Percentiles rank a stretch among this genome's conserved stretches.
Conservation (phyloP, 805 yeast species). For the Candida insectalens region DNA sequence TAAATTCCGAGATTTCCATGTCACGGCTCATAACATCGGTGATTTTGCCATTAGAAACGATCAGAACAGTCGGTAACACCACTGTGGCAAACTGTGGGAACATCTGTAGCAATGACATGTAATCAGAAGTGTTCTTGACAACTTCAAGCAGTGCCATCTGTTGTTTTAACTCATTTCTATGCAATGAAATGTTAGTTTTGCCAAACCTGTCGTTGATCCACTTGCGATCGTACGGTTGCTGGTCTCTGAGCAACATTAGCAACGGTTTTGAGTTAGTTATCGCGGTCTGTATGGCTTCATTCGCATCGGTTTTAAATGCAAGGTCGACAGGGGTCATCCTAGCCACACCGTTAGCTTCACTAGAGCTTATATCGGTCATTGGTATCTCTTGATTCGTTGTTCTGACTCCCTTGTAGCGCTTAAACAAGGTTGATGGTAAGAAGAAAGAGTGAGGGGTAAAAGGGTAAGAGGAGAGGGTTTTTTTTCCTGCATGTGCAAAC, state of each 20-base stretch:
- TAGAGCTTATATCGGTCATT: too few relatives aligned
- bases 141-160: conserved; percentile 34
- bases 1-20: conserved; percentile 16
- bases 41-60: conserved; percentile 40
- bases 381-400: too few relatives aligned
- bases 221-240: conserved; percentile 13
- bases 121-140: conserved; percentile 32
- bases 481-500: too few relatives aligned
- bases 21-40: conserved; percentile 19
- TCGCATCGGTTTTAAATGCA: conserved; percentile 16
- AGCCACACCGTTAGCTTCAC: too few relatives aligned
- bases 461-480: too few relatives aligned
- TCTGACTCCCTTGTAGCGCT: too few relatives aligned
- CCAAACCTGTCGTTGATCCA: conserved; percentile 12
- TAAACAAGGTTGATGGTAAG: too few relatives aligned
- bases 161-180: conserved; percentile 7
- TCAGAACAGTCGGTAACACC: conserved; percentile 44
- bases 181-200: conserved; percentile 6
- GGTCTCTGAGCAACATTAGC: conserved; percentile 27
- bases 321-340: too few relatives aligned
- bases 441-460: too few relatives aligned
- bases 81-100: conserved; percentile 33
- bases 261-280: too few relatives aligned
- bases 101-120: conserved; percentile 40
- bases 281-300: conserved; percentile 29